Conservation (phyloP, 495 filamentous ascomycete species). For the Daldinia grandis region DNA sequence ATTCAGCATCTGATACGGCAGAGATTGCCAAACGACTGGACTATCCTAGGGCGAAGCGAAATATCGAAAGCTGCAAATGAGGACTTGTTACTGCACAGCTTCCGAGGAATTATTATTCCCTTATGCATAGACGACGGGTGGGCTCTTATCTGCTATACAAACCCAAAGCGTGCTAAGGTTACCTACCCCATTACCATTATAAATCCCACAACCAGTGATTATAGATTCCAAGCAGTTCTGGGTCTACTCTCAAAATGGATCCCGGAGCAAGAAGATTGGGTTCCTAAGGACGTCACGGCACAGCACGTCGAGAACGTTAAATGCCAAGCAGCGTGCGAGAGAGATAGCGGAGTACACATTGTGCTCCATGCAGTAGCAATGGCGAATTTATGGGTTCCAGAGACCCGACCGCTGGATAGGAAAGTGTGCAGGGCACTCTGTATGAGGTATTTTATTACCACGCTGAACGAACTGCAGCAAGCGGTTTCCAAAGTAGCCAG, state of each 20-base stretch:
- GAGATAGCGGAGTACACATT: conserved; percentile 16
- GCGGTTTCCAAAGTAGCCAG: conserved; percentile 3
- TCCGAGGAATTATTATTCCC: conserved; percentile 11
- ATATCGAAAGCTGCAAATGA: background rate
- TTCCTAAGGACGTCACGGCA: background rate
- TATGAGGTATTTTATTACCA: conserved; percentile 16
- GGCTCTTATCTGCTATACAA: conserved; percentile 11
- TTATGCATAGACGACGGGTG: background rate
- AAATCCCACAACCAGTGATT: background rate
- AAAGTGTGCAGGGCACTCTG: conserved; percentile 13
- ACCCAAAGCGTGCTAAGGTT: background rate
- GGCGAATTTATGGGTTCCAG: conserved; percentile 10
- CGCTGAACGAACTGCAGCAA: conserved; percentile 26
- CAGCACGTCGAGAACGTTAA: background rate
- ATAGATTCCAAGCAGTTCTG: background rate
- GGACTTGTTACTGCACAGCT: conserved; percentile 2
- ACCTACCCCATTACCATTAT: conserved; percentile 3
- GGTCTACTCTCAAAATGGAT: conserved; percentile 1
- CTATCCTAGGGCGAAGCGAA: background rate
- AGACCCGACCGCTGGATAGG: background rate
- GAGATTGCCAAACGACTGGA: conserved; percentile 1
- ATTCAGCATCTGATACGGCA: background rate
- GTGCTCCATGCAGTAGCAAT: conserved; percentile 23
- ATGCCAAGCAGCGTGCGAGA: background rate
- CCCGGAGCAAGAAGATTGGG: background rate